A percentile compares a stretch with the other conserved stretches of the same genome.
phyloP scores from a whole-genome alignment of 169 alveolate genomes.

The Perkinsus marinus region DNA sequence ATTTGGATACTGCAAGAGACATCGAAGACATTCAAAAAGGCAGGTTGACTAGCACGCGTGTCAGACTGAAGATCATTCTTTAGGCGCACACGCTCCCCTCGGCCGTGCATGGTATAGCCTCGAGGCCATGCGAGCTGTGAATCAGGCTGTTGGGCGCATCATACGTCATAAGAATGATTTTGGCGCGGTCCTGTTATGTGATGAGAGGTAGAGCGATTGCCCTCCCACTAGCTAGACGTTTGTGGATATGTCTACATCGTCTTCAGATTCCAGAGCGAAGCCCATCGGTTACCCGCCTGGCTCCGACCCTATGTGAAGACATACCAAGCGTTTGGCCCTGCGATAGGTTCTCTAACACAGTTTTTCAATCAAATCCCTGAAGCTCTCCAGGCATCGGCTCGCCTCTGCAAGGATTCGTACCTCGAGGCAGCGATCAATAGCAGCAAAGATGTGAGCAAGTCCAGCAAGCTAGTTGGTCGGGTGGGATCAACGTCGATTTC shows the following conservation, averaged over 20 bases:
- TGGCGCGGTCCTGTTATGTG: slow-evolving; percentile 76
- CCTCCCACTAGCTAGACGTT: too few species aligned
- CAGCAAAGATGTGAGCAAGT: not conserved
- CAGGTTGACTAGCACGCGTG: too few species aligned
- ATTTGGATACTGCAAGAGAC: not conserved
- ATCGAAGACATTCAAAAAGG: not conserved
- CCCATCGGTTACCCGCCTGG: not conserved
- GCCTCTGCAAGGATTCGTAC: not conserved
- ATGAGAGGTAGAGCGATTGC: slow-evolving; percentile 55
- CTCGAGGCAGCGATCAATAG: not conserved
- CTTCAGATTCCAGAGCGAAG: not conserved
- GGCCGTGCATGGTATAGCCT: slow-evolving; percentile 64
- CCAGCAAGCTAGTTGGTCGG: not conserved
- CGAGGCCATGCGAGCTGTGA: slow-evolving; percentile 84
- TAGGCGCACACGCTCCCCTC: slow-evolving; percentile 34
- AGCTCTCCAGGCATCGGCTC: not conserved
- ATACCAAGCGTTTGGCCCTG: not conserved
- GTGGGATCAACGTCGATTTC: not conserved
- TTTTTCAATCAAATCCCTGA: not conserved
- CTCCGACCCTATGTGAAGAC: not conserved
- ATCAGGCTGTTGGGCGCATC: slow-evolving; percentile 90
- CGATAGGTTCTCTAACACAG: not conserved
- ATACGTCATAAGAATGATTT: slow-evolving; percentile 83
- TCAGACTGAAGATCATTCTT: too few species aligned
- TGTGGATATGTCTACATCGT: too few species aligned